Base-by-base conservation (phyloP, 2,329 filamentous ascomycete genomes). In the Ophiostoma fasciatum region DNA sequence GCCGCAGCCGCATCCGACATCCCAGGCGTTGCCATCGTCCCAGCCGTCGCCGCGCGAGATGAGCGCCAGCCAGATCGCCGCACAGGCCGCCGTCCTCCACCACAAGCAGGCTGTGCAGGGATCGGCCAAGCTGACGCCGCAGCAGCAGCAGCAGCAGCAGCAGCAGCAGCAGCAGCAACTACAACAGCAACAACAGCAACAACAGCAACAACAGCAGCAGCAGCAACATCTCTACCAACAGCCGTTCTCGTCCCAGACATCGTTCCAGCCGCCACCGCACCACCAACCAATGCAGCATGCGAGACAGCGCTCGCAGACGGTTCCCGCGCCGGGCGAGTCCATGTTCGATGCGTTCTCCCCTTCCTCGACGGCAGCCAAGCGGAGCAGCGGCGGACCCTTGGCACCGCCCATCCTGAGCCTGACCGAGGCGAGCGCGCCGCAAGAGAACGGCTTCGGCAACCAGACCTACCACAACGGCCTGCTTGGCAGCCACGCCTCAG, bases 51-150 rank as follows among this genome's bases (percentile, higher is more conserved):
- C 28, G 23, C 51, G 53, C 26, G 53, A 62, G 19, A 56, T 72
- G 42, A 66, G 67, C 2, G 74, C 80, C n/a, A 83, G 79, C 54
- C 78, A 83, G 54, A 83, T 85, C 44, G 82, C 82, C 27, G 81
- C 81, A 14, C 81, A 85, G 56, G 75, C 81, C 9, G 82, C 82
- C 37, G 74, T 80, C 49, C 74, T 82, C 60, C 71, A 71, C 23
- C 70, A 77, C 48, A 65, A 71, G 49, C 61, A 63, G 29, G 8
- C 23, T 3, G n/a, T 22, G 1, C 38, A 34, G 20, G 28, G 27
- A n/a, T 25, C 35, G 15, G 13, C 39, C 28, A 40, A 37, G 35
- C 32, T 40, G 39, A 35, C 39, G 20, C 43, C 45, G 7, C 44
- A 45, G 18, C 38, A 53, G 48, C 47, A 54, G 41, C 56, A 51